phyloP scores from a whole-genome alignment of 164 flowering plant genomes.

The Buxus sempervirens region DNA sequence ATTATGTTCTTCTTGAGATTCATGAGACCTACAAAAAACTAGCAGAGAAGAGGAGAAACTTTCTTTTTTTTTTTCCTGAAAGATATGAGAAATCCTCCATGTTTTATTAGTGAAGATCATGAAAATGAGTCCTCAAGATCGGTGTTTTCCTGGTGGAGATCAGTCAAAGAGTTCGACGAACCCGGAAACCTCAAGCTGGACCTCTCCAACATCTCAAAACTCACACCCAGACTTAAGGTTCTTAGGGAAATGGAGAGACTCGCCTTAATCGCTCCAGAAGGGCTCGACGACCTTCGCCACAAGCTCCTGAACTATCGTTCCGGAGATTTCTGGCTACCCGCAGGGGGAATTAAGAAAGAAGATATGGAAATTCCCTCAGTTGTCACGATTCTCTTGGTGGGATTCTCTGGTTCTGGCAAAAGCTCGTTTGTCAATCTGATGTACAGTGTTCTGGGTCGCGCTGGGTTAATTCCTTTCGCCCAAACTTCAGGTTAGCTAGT shows the following conservation, averaged over 20 bases:
- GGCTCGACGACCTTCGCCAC: conserved; percentile 66
- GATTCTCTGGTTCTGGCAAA: conserved; percentile 65
- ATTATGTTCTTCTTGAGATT: too few relatives aligned
- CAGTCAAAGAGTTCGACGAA: conserved; percentile 32
- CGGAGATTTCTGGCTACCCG: conserved; percentile 72
- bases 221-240: conserved; percentile 51
- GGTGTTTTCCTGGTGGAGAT: conserved; percentile 54
- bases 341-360: conserved; percentile 65
- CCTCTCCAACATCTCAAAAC: conserved; percentile 22
- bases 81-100: conserved; percentile 16
- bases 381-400: conserved; percentile 54
- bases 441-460: conserved; percentile 72
- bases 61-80: too few relatives aligned
- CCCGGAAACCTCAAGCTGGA: conserved; percentile 27
- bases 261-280: conserved; percentile 48
- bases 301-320: conserved; percentile 51
- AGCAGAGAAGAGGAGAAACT: too few relatives aligned
- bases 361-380: conserved; percentile 52
- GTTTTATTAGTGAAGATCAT: conserved; percentile 22
- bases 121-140: conserved; percentile 22
- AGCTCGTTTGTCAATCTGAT: conserved; percentile 69
- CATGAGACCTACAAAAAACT: too few relatives aligned
- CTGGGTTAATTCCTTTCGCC: conserved; percentile 72
- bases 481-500: conserved; percentile 49
- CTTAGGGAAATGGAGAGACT: conserved; percentile 71